These are phyloP conservation scores for Cladosporium sp. DNA, from an alignment of 2,329 filamentous ascomycete species.

Conservation along the genomic window DNA sequence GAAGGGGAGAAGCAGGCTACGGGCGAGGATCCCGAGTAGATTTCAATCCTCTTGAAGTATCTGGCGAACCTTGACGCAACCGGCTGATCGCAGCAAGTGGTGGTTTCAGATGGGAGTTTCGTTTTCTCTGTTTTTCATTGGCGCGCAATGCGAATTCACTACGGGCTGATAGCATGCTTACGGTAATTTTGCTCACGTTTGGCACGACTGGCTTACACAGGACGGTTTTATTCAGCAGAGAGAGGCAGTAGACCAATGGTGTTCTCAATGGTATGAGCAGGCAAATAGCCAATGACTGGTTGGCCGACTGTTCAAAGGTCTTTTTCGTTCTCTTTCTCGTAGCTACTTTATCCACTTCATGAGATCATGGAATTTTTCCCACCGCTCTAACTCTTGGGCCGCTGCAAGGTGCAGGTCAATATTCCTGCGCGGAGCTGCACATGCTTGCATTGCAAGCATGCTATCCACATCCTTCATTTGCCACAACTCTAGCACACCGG, in stretches of 20 bases:
- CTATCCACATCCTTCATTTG: background rate
- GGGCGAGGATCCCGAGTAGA: conserved; percentile 5
- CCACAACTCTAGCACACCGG: background rate
- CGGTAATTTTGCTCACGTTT: conserved; percentile 6
- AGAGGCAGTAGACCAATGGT: background rate
- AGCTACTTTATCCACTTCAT: conserved; percentile 1
- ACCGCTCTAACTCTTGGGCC: background rate
- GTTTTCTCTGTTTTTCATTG: background rate
- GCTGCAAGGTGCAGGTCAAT: background rate
- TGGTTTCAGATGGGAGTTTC: background rate
- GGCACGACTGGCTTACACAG: conserved; percentile 4
- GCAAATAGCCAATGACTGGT: background rate
- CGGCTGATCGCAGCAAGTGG: background rate
- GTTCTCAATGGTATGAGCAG: background rate
- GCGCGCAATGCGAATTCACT: background rate
- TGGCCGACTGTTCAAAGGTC: background rate
- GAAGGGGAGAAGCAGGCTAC: conserved; percentile 19
- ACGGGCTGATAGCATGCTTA: background rate
- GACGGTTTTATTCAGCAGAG: background rate
- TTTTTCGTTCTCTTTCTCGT: conserved; percentile 1
- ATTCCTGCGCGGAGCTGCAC: background rate
- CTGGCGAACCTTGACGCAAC: background rate
- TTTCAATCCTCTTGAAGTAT: background rate
- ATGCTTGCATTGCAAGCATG: background rate
- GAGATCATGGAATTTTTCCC: conserved; percentile 2